Conservation (phyloP, 495 filamentous ascomycete genomes). For the Cairneyella variabilis region DNA sequence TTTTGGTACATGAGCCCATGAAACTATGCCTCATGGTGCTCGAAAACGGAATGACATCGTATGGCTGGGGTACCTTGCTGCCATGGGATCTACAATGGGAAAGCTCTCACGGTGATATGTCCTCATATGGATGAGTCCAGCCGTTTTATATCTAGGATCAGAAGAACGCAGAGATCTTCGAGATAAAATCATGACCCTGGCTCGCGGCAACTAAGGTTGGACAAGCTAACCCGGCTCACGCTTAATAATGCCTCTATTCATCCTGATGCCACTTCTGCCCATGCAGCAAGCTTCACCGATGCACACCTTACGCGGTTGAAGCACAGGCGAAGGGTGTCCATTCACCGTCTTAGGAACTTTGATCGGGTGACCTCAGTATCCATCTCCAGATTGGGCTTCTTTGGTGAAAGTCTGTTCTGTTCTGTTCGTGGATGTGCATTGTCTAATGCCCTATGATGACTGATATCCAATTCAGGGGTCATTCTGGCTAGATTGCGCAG, state of each 20-base stretch:
- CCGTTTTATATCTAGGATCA: slow-evolving; percentile 1
- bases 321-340: no score
- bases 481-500: no score
- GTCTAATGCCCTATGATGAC: no score
- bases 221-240: not conserved
- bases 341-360: not conserved
- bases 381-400: no score
- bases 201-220: not conserved
- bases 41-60: not conserved
- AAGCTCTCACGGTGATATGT: not conserved
- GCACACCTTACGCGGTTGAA: not conserved
- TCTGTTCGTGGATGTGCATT: no score
- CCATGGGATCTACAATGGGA: not conserved
- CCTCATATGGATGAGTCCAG: slow-evolving; percentile 4
- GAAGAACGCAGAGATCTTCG: not conserved
- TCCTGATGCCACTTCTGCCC: not conserved
- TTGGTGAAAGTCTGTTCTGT: no score
- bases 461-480: no score
- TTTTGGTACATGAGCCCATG: not conserved
- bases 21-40: not conserved
- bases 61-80: not conserved
- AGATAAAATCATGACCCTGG: not conserved
- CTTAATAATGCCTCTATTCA: not conserved
- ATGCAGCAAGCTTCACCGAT: no score
- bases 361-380: not conserved